Evolutionary conservation across 345 rosid genomes (phyloP), one percentile per base, ranked within the genome.

Genomic region (Pugionium dolabratum): DNA sequence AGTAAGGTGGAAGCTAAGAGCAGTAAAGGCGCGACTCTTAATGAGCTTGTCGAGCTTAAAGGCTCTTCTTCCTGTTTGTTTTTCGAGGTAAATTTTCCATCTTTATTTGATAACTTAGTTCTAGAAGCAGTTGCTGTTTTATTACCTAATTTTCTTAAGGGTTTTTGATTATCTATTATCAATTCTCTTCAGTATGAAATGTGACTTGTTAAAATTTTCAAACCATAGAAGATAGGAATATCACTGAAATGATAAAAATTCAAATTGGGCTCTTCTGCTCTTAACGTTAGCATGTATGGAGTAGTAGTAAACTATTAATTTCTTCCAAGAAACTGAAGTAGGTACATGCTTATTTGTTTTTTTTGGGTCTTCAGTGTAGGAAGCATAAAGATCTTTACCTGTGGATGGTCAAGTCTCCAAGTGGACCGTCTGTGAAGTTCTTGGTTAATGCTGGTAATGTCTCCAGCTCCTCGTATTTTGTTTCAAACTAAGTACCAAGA

Each of bases 401-500:
- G 52, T 94, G 97, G 99, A 94, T 90, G 91, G 90, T 83, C 57
- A 91, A 84, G 80, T 78, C 84, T 47, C 92, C 90, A 2, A 65
- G 71, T 71, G 97, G 97, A 52, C 99, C 97, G 1, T 90, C 99
- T 2, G 95, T 94, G 39, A 94, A 94, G 76, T 94, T 90, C 74
- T 79, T 94, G 76, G 99, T 93, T 45, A 86, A 90, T 77, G 97
- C 99, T 1, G 97, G 99, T 90, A 90, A 64, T 62, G 54, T 72
- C 42, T 51, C 25, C 3, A 51, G 4, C 54, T 59, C 34, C 58
- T 52, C n/a, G 10, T 36, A 30, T 60, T 8, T 30, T 25, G 44
- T 33, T 54, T 79, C 39, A 37, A 45, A 4, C 8, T 49, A 18
- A 18, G 18, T 18, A 18, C 18, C 18, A 18, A 18, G 18, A n/a